phyloP scores from a whole-genome alignment of 352 stramenopile genomes.

The Blastocystis sp. region DNA sequence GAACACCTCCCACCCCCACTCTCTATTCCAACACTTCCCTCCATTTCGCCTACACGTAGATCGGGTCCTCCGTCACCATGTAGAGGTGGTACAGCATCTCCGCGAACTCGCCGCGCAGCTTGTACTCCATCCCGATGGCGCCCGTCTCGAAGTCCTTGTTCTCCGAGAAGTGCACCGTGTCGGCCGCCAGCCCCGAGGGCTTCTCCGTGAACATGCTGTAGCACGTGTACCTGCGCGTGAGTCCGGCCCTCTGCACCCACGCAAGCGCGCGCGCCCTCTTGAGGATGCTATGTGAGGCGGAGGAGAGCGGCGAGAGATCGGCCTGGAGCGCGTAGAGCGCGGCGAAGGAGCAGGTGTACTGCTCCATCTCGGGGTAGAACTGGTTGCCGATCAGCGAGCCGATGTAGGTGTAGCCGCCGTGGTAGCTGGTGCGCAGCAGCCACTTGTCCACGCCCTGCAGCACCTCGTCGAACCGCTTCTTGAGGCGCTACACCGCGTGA shows the following conservation, averaged over 20 bases:
- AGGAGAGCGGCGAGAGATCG: not conserved
- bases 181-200: conserved; percentile 77
- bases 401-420: conserved; percentile 78
- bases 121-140: conserved; percentile 73
- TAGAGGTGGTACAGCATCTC: conserved; percentile 84
- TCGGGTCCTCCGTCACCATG: conserved; percentile 78
- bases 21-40: conserved; percentile 38
- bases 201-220: conserved; percentile 79
- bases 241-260: conserved; percentile 20
- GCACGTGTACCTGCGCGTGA: conserved; percentile 76
- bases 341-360: conserved; percentile 83
- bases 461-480: conserved; percentile 87
- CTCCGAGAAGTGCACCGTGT: conserved; percentile 77
- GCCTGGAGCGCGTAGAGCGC: conserved; percentile 23
- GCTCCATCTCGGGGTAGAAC: conserved; percentile 74
- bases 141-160: conserved; percentile 72
- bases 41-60: conserved; percentile 75
- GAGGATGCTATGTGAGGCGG: not conserved
- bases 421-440: conserved; percentile 78
- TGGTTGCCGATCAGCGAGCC: conserved; percentile 70
- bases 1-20: conserved; percentile 80
- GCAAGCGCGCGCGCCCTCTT: conserved; percentile 25
- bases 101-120: conserved; percentile 80
- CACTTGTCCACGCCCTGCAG: conserved; percentile 87
- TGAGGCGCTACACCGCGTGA: conserved; percentile 56